Evolutionary conservation across 768 basidiomycete genomes (phyloP).

Genomic region (Lactarius hengduanensis): DNA sequence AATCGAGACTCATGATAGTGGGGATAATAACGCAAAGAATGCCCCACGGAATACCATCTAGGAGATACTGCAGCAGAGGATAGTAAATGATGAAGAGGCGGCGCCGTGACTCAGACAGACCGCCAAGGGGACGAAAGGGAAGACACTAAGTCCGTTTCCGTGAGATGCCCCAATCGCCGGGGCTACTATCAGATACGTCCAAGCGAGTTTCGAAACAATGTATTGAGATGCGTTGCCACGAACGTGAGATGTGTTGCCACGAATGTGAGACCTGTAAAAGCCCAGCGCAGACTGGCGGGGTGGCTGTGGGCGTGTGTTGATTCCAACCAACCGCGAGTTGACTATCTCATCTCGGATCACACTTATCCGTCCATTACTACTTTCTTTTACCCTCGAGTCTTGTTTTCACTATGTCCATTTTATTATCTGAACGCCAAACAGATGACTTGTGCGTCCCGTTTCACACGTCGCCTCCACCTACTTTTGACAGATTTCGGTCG

Average conservation of each 20-base stretch:
- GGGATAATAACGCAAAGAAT: not conserved
- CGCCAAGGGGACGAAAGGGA: not conserved
- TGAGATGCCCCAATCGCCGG: not conserved
- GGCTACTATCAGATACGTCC: not conserved
- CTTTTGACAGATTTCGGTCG: slow-evolving; percentile 9
- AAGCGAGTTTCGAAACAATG: not conserved
- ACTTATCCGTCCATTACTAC: not conserved
- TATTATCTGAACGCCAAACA: slow-evolving; percentile 25
- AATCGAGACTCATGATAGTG: not conserved
- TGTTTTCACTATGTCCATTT: slow-evolving; percentile 18
- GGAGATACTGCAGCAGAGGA: no score
- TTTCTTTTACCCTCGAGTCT: not conserved
- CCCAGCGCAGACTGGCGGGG: not conserved
- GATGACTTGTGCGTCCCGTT: slow-evolving; percentile 23
- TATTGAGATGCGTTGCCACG: not conserved
- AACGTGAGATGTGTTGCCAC: no score
- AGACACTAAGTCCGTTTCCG: not conserved
- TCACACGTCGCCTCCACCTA: not conserved
- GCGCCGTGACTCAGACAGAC: not conserved
- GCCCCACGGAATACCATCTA: not conserved
- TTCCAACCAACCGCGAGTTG: slow-evolving; percentile 10
- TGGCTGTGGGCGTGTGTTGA: not conserved
- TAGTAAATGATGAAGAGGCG: no score
- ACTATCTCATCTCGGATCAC: slow-evolving; percentile 4
- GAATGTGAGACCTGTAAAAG: not conserved